Conservation (phyloP, 2,329 filamentous ascomycete species). For the Fusarium nygamai region DNA sequence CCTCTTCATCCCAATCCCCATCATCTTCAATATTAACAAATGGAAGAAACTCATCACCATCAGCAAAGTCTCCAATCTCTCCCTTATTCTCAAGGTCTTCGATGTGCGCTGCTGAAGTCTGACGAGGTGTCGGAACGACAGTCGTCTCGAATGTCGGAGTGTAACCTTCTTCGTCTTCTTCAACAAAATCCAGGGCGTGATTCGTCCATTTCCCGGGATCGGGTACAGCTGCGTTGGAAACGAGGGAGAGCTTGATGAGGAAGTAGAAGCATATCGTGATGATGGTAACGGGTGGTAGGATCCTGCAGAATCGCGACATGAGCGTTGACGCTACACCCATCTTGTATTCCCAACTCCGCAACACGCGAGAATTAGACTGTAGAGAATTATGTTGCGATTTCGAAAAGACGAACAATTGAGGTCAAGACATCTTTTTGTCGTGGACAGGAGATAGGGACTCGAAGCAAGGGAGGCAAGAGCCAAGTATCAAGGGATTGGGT, state of each 20-base stretch:
- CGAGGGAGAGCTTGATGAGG: neutral
- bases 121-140: neutral
- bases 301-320: neutral
- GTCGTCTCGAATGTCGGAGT: neutral
- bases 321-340: conserved; percentile 4
- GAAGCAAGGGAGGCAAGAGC: neutral
- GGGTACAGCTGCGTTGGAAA: neutral
- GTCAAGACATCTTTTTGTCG: neutral
- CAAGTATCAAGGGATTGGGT: neutral
- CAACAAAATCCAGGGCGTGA: neutral
- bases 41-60: neutral
- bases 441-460: neutral
- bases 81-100: conserved; percentile 6
- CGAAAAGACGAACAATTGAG: neutral
- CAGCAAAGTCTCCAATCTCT: neutral
- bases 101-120: neutral
- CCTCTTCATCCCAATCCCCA: neutral
- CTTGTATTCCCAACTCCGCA: neutral
- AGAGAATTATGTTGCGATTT: fast-evolving
- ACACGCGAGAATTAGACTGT: neutral
- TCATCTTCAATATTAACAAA: neutral
- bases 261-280: neutral
- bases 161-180: neutral
- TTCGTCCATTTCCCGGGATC: neutral
- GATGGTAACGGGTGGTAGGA: neutral